Conservation (phyloP, 352 stramenopile species). For the Pythium volutum region DNA sequence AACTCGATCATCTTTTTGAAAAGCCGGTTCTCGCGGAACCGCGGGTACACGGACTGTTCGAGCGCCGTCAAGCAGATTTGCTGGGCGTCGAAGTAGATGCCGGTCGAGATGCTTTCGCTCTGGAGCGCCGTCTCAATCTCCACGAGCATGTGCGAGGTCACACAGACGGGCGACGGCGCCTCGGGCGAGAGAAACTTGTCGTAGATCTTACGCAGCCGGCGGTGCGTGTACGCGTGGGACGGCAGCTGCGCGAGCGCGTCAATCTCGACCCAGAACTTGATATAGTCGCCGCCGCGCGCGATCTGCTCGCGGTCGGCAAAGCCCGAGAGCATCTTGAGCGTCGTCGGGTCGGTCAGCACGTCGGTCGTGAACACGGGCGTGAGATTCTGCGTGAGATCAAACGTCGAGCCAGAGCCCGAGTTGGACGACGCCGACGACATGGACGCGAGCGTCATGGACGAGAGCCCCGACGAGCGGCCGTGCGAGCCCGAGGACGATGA, state of each 20-base stretch:
- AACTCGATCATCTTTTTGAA: conserved; percentile 80
- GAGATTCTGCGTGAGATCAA: conserved; percentile 71
- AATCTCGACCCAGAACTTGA: conserved; percentile 83
- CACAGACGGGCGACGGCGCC: conserved; percentile 66
- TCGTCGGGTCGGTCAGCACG: conserved; percentile 65
- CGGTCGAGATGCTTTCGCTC: conserved; percentile 60
- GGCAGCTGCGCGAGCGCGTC: conserved; percentile 69
- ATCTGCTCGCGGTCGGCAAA: conserved; percentile 61
- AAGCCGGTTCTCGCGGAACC: conserved; percentile 72
- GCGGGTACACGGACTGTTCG: conserved; percentile 71
- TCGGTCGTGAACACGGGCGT: conserved; percentile 78
- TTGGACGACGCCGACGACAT: conserved; percentile 11
- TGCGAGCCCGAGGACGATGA: too few relatives aligned
- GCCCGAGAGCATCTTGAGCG: conserved; percentile 68
- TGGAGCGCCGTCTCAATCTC: conserved; percentile 66
- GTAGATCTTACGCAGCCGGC: conserved; percentile 80
- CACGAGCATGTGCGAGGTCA: conserved; percentile 59
- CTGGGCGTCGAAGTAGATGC: conserved; percentile 69
- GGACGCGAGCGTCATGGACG: not conserved
- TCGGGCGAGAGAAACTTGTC: conserved; percentile 82
- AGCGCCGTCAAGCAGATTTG: conserved; percentile 61
- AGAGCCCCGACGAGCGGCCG: not conserved
- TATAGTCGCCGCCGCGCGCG: conserved; percentile 50
- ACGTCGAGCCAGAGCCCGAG: conserved; percentile 16
- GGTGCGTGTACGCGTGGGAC: conserved; percentile 78